Evolutionary conservation across 345 rosid species (phyloP).

Genomic region (Hevea brasiliensis): DNA sequence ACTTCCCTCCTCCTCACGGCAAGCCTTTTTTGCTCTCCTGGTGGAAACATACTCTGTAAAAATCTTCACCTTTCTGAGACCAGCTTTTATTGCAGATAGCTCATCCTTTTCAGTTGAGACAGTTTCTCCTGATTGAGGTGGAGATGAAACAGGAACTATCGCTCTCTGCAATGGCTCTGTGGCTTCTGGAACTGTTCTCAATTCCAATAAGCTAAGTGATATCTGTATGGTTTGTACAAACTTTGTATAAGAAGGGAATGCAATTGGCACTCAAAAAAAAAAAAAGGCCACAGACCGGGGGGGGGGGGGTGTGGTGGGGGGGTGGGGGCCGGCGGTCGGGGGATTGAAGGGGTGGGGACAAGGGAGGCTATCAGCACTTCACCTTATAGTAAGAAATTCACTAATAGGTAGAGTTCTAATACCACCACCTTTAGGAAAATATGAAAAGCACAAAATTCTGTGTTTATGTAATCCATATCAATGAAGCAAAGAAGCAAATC

Average conservation of each 20-base stretch:
- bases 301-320: too few species aligned
- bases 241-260: background rate
- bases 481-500: too few species aligned
- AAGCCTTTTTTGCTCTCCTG: conserved; percentile 62
- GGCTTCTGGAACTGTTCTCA: conserved; percentile 63
- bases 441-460: background rate
- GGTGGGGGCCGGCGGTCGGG: too few species aligned
- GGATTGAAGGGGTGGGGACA: too few species aligned
- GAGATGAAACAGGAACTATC: conserved; percentile 52
- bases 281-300: too few species aligned
- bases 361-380: too few species aligned
- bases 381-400: too few species aligned
- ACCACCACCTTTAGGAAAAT: too few species aligned
- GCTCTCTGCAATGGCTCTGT: conserved; percentile 51
- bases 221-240: conserved; percentile 45
- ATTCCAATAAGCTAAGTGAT: conserved; percentile 67
- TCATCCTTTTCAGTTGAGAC: conserved; percentile 59
- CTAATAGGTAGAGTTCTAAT: too few species aligned
- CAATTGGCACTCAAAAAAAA: background rate
- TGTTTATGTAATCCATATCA: background rate
- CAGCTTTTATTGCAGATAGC: conserved; percentile 79
- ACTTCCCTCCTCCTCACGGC: conserved; percentile 63
- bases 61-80: conserved; percentile 80
- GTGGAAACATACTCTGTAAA: conserved; percentile 71
- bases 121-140: conserved; percentile 54